A percentile compares a stretch with the other conserved stretches of the same genome.
Conservation (phyloP, 306 rosid genomes). For the Ziziphus jujuba region DNA sequence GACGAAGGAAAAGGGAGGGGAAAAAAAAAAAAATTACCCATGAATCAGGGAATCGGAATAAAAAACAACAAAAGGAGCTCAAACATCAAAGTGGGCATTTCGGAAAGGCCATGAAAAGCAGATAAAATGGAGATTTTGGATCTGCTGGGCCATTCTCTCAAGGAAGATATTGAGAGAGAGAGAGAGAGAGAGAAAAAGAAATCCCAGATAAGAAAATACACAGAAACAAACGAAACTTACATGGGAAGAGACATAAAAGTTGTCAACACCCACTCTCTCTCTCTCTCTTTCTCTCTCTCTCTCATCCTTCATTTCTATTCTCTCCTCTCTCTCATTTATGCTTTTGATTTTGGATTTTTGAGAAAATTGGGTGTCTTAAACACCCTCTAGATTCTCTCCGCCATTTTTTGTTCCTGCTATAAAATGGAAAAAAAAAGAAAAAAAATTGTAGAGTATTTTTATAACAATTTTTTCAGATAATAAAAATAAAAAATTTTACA, state of each 20-base stretch:
- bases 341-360: slow-evolving; percentile 19
- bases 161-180: slow-evolving; percentile 55
- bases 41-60: slow-evolving; percentile 31
- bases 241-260: slow-evolving; percentile 58
- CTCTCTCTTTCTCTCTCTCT: slow-evolving; percentile 1
- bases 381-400: slow-evolving; percentile 58
- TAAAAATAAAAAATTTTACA: no score
- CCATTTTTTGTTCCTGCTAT: slow-evolving; percentile 19
- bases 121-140: slow-evolving; percentile 53
- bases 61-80: slow-evolving; percentile 25
- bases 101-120: slow-evolving; percentile 31
- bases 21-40: slow-evolving; percentile 22
- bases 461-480: no score
- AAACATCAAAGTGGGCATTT: slow-evolving; percentile 37
- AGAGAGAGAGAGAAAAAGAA: slow-evolving; percentile 24
- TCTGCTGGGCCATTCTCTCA: slow-evolving; percentile 68
- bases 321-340: slow-evolving; percentile 39
- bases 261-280: slow-evolving; percentile 37
- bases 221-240: slow-evolving; percentile 51
- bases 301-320: slow-evolving; percentile 2
- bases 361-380: slow-evolving; percentile 27
- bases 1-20: not conserved
- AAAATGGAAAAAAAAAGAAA: not conserved
- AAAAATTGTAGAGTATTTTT: no score
- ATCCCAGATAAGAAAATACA: slow-evolving; percentile 41